phyloP scores from a whole-genome alignment of 768 basidiomycete species.

The Leucocoprinus leucothites region DNA sequence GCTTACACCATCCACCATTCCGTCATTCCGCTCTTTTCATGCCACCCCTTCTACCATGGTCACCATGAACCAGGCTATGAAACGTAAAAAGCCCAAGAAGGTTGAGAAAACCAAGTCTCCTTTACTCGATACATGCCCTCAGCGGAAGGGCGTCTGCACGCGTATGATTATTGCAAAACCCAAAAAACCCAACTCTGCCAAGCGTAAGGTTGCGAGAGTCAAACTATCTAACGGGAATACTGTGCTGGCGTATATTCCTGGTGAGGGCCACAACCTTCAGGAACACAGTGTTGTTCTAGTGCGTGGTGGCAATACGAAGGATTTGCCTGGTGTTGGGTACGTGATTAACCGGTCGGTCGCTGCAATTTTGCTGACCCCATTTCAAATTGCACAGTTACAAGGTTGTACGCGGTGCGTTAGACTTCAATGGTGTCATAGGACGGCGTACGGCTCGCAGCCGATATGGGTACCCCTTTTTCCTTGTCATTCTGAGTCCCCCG shows the following conservation, averaged over 20 bases:
- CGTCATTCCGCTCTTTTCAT: constrained; percentile 44
- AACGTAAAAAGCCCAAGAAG: constrained; percentile 59
- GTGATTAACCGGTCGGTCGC: constrained; percentile 14
- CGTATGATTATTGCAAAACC: constrained; percentile 80
- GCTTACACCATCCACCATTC: constrained; percentile 8
- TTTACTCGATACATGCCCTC: constrained; percentile 73
- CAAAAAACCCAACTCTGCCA: constrained; percentile 98
- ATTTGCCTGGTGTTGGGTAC: constrained; percentile 95
- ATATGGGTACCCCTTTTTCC: constrained; percentile 67
- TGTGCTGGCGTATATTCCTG: constrained; percentile 91
- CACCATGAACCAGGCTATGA: constrained; percentile 88
- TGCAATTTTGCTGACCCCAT: background rate
- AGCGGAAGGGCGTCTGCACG: constrained; percentile 90
- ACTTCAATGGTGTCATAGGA: constrained; percentile 88
- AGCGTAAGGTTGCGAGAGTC: constrained; percentile 94
- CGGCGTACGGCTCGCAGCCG: constrained; percentile 80
- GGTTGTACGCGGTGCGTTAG: constrained; percentile 87
- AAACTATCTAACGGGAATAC: constrained; percentile 88
- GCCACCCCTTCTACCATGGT: constrained; percentile 51
- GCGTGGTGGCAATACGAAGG: constrained; percentile 94
- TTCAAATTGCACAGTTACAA: constrained; percentile 68
- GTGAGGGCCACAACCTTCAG: constrained; percentile 97
- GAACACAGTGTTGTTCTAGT: constrained; percentile 96
- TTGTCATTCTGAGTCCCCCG: constrained; percentile 11
- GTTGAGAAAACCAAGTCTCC: constrained; percentile 67